These are phyloP conservation scores for Taphrina sp. DNA, from an alignment of 1,139 yeast genomes.

Conservation along the genomic window DNA sequence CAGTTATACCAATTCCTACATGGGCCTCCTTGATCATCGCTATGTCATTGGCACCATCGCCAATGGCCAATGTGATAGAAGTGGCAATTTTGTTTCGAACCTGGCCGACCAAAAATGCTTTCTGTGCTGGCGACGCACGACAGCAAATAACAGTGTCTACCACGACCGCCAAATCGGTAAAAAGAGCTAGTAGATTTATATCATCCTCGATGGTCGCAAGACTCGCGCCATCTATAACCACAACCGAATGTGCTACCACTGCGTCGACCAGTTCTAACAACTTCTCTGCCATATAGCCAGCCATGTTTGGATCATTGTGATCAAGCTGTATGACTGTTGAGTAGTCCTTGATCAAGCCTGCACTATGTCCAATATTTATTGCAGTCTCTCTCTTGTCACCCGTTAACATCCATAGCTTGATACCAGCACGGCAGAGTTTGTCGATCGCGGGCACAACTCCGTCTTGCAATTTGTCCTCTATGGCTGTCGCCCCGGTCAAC, in stretches of 20 bases:
- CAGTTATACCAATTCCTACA: conserved; percentile 95
- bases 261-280: conserved; percentile 62
- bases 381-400: conserved; percentile 99
- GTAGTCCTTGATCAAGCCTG: conserved; percentile 87
- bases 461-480: conserved; percentile 92
- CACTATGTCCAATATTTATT: conserved; percentile 91
- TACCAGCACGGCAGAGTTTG: conserved; percentile 86
- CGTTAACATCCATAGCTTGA: conserved; percentile 95
- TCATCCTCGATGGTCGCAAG: conserved; percentile 70
- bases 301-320: conserved; percentile 50
- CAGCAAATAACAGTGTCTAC: conserved; percentile 93
- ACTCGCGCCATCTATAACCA: conserved; percentile 90
- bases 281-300: conserved; percentile 58
- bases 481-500: conserved; percentile 89
- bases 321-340: conserved; percentile 80
- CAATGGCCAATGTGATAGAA: conserved; percentile 88
- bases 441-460: conserved; percentile 96
- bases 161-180: conserved; percentile 77
- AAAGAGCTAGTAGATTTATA: conserved; percentile 65
- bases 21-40: conserved; percentile 99
- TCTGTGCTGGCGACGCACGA: conserved; percentile 95
- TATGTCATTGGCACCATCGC: conserved; percentile 99
- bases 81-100: conserved; percentile 64
- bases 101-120: conserved; percentile 79
- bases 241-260: conserved; percentile 84